phyloP scores from a whole-genome alignment of 2,329 filamentous ascomycete species.

The Dactylellina sp. region DNA sequence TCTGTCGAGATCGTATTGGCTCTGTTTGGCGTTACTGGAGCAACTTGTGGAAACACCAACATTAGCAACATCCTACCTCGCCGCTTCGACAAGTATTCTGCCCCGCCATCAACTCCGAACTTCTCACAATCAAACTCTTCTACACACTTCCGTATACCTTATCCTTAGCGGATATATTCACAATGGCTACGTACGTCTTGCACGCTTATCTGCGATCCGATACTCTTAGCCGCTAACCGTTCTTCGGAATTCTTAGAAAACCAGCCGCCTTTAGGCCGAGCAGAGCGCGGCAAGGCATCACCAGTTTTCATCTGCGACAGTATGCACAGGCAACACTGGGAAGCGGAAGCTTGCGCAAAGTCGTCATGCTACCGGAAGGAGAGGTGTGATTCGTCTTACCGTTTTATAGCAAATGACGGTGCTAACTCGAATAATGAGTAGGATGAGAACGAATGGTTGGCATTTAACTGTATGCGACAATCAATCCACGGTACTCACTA shows the following conservation, averaged over 20 bases:
- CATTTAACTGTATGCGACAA: conserved; percentile 82
- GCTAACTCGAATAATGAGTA: conserved; percentile 16
- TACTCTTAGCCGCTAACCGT: conserved; percentile 13
- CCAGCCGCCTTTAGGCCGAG: conserved; percentile 78
- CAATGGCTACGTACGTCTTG: conserved; percentile 49
- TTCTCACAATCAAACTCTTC: not conserved
- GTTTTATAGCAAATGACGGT: not conserved
- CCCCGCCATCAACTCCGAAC: conserved; percentile 12
- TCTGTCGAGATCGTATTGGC: not conserved
- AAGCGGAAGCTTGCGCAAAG: conserved; percentile 92
- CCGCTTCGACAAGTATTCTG: not conserved
- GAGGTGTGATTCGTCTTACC: conserved; percentile 67
- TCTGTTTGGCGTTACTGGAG: conserved; percentile 38
- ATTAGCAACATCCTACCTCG: conserved; percentile 17
- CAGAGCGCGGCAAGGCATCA: conserved; percentile 84
- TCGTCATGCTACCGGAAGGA: conserved; percentile 95
- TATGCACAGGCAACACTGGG: conserved; percentile 98
- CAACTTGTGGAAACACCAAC: conserved; percentile 18
- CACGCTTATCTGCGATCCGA: not conserved
- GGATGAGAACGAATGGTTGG: conserved; percentile 97
- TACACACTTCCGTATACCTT: not conserved
- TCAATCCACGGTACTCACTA: not conserved
- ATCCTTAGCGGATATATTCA: not conserved
- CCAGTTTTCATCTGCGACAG: conserved; percentile 92
- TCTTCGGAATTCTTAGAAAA: conserved; percentile 20